Evolutionary conservation across 129 eudicot species (phyloP).

Genomic region (Pulicaria dysenterica): DNA sequence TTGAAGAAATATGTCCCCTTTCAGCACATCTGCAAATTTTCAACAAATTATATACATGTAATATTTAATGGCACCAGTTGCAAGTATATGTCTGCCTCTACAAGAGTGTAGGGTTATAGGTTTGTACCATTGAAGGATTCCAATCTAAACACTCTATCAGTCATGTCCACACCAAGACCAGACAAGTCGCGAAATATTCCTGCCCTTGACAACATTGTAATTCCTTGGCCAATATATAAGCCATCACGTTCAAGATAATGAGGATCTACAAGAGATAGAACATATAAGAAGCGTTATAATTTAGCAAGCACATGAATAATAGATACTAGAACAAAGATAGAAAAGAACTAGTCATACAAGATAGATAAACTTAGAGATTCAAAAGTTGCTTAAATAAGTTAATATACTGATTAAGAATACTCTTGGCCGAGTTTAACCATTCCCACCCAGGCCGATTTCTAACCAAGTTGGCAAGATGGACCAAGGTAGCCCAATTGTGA

Average conservation of each 20-base stretch:
- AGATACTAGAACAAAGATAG: constrained; percentile 1
- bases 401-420: no score
- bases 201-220: constrained; percentile 78
- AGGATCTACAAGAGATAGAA: constrained; percentile 61
- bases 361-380: neutral
- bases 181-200: constrained; percentile 76
- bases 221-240: constrained; percentile 91
- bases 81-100: neutral
- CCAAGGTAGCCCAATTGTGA: no score
- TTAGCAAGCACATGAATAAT: neutral
- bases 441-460: no score
- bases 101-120: constrained; percentile 8
- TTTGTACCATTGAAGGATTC: constrained; percentile 70
- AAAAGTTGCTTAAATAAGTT: neutral
- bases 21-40: constrained; percentile 65
- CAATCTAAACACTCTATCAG: constrained; percentile 64
- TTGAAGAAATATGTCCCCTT: constrained; percentile 98
- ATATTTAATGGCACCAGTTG: neutral
- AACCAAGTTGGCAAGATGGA: no score
- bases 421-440: no score
- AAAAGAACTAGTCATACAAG: neutral
- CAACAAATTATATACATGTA: constrained; percentile 6
- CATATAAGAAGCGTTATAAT: constrained; percentile 1
- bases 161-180: constrained; percentile 87
- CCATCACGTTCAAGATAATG: constrained; percentile 74